phyloP scores from a whole-genome alignment of 352 stramenopile genomes.

The Pythium plurisporium region DNA sequence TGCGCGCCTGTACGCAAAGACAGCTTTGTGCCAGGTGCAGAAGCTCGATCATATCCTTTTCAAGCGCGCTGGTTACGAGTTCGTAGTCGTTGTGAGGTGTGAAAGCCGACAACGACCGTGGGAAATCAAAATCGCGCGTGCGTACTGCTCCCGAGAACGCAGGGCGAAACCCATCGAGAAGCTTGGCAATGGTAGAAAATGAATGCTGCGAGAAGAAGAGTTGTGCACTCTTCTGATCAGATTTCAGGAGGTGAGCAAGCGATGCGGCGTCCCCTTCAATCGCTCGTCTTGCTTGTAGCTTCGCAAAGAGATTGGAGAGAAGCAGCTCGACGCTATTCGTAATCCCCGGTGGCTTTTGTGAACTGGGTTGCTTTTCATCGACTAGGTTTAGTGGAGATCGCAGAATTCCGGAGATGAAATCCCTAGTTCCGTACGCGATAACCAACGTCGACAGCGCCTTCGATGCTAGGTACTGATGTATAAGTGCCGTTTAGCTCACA shows the following conservation, averaged over 20 bases:
- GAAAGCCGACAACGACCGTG: too few species aligned
- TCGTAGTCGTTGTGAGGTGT: too few species aligned
- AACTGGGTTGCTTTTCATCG: not conserved
- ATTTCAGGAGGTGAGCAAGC: not conserved
- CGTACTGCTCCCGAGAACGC: too few species aligned
- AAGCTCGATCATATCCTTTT: conserved; percentile 16
- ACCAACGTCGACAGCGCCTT: not conserved
- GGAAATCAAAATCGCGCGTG: too few species aligned
- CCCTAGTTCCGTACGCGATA: not conserved
- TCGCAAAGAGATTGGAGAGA: conserved; percentile 6
- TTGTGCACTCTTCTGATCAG: not conserved
- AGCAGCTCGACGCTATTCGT: conserved; percentile 4
- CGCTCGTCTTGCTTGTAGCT: not conserved
- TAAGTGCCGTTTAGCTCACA: too few species aligned
- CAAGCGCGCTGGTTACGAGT: not conserved
- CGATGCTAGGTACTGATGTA: not conserved
- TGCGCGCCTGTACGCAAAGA: not conserved
- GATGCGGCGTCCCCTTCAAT: conserved; percentile 13
- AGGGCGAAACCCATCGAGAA: not conserved
- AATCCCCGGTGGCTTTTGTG: not conserved
- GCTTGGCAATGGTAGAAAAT: conserved; percentile 2
- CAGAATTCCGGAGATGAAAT: not conserved
- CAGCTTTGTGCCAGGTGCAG: conserved; percentile 2
- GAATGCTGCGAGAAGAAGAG: conserved; percentile 3
- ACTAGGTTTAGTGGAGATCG: not conserved